Base-by-base conservation (phyloP, 768 basidiomycete genomes). In the Serendipita vermifera region DNA sequence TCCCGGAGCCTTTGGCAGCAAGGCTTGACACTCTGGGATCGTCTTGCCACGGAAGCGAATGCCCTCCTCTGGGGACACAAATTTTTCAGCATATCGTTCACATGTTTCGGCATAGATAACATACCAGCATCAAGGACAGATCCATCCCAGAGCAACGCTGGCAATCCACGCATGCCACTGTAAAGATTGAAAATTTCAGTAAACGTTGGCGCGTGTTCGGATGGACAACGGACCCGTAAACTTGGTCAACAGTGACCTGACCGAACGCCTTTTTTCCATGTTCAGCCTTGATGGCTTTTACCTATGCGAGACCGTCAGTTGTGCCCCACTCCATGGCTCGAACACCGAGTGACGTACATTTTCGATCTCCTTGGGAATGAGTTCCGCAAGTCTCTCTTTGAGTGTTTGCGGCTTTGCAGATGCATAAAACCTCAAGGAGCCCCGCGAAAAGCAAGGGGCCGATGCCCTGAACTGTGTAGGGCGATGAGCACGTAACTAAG, bases 1-100 rank as follows among this genome's bases (percentile, higher is more conserved):
- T 60, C 85, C 81, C 62, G 85, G 77, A 57, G 87, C 93, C 68
- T 87, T 93, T 59, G 94, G 94, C 24, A 98, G 82, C 48, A 82
- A 77, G 55, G 80, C 76, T 71, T 89, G 83, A 67, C 83, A 82
- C 66, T 96, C 92, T 38, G 88, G 87, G 65, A 94, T 94, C 57
- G 89, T 89, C 71, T 87, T 88, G 59, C 91, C 93, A 68, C 93
- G 87, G 83, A 98, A 98, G 62, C 94, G 89, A 66, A 97, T 98
- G 57, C 94, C 94, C 75, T 96, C 92, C 66, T 93, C 87, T 87
- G 62, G 51, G 48, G n/a, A 58, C 14, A 17, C 17, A 11, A 9
- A n/a, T 7, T 58, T n/a, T 9, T 11, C 11, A 29, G 17, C 55
- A 35, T 27, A 27, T 29, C n/a, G n/a, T n/a, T n/a, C n/a, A n/a